Evolutionary conservation across 1,284 basidiomycete species (phyloP).

Genomic region (Melampsora occidentalis): DNA sequence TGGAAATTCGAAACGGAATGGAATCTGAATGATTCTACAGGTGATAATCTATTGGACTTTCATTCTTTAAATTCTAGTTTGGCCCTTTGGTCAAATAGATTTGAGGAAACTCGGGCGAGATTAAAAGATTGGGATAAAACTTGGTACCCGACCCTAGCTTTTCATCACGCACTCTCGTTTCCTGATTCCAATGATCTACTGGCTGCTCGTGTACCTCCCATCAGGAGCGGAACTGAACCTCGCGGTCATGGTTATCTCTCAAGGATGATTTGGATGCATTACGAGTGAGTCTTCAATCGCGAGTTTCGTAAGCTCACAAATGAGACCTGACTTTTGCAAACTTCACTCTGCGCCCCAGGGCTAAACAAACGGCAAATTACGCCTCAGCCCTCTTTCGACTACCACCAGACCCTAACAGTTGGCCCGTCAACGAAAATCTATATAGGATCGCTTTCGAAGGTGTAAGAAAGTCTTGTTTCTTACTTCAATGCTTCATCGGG

Average conservation of each 20-base stretch:
- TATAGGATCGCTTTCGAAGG: neutral
- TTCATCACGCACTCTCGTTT: neutral
- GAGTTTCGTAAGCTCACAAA: neutral
- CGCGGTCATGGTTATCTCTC: neutral
- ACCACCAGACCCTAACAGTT: neutral
- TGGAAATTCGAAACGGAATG: constrained; percentile 2
- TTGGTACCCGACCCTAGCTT: constrained; percentile 9
- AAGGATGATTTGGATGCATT: constrained; percentile 9
- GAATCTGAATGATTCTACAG: neutral
- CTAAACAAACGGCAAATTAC: constrained; percentile 13
- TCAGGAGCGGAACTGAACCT: neutral
- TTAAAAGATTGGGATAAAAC: constrained; percentile 3
- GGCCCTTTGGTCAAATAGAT: constrained; percentile 4
- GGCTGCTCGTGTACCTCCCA: neutral
- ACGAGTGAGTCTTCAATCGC: neutral
- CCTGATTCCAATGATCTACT: neutral
- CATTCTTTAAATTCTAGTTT: neutral
- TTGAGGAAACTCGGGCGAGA: neutral
- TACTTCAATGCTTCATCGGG: constrained; percentile 3
- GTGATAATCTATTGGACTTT: neutral
- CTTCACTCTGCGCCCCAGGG: neutral
- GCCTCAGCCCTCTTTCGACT: constrained; percentile 14
- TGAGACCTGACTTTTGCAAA: no score
- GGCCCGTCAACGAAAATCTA: neutral
- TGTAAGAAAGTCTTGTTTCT: neutral